phyloP scores from a whole-genome alignment of 1,139 yeast species.

The Candida tropicalis region DNA sequence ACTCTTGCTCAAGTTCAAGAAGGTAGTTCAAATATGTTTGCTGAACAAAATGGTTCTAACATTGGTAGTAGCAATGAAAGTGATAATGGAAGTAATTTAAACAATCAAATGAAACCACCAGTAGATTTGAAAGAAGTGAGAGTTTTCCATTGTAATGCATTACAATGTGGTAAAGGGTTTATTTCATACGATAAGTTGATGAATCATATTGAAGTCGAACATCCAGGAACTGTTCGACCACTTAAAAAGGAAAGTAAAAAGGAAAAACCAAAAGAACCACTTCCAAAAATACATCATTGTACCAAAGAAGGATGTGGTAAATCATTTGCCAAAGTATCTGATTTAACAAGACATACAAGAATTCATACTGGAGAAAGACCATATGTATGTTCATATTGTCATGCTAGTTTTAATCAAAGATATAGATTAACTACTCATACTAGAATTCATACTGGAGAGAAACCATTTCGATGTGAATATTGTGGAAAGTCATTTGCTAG shows the following conservation, averaged over 20 bases:
- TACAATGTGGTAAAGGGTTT: conserved; percentile 19
- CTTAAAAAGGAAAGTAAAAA: conserved; percentile 5
- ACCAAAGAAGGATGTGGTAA: conserved; percentile 20
- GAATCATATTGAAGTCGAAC: conserved; percentile 15
- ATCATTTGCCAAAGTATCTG: conserved; percentile 25
- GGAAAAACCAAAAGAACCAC: conserved; percentile 9
- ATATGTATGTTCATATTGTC: conserved; percentile 24
- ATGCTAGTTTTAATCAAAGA: conserved; percentile 27
- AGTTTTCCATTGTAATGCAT: conserved; percentile 19
- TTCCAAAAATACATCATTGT: conserved; percentile 24
- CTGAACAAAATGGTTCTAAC: neutral
- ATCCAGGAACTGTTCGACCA: conserved; percentile 5
- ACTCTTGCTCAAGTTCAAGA: conserved; percentile 1
- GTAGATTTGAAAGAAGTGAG: conserved; percentile 17
- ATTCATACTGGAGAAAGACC: conserved; percentile 33
- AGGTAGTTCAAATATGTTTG: neutral
- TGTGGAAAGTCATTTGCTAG: conserved; percentile 29
- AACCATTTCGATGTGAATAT: conserved; percentile 27
- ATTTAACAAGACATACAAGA: conserved; percentile 27
- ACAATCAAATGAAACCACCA: neutral
- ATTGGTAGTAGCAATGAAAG: neutral
- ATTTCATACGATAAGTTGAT: conserved; percentile 17
- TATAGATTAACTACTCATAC: conserved; percentile 30
- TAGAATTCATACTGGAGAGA: conserved; percentile 31
- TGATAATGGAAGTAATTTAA: neutral